phyloP scores from a whole-genome alignment of 2,329 filamentous ascomycete species.

The Sporothrix globosa region DNA sequence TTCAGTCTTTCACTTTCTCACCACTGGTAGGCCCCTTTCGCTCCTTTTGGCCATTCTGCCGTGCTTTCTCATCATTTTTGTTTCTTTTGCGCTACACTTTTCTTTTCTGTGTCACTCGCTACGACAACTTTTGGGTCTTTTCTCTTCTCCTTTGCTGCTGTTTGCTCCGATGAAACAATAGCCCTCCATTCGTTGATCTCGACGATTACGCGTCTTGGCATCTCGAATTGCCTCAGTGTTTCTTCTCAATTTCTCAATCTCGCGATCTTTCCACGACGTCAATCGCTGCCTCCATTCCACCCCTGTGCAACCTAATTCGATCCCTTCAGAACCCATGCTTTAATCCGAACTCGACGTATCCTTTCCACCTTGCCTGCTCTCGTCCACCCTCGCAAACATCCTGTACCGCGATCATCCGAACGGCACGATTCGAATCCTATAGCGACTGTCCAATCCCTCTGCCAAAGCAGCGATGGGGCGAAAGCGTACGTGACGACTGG shows the following conservation, averaged over 20 bases:
- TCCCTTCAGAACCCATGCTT: not conserved
- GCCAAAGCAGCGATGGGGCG: constrained; percentile 29
- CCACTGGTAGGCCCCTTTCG: constrained; percentile 6
- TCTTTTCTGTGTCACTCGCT: constrained; percentile 27
- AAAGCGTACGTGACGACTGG: constrained; percentile 30
- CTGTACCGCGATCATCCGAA: not conserved
- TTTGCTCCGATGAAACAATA: not conserved
- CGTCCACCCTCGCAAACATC: not conserved
- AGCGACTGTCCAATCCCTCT: not conserved
- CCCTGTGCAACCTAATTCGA: constrained; percentile 11
- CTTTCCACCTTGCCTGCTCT: not conserved
- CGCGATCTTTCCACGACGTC: not conserved
- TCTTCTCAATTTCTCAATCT: not conserved
- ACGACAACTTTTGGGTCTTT: not conserved
- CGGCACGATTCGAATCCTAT: not conserved
- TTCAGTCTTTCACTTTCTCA: not conserved
- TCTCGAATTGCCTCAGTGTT: constrained; percentile 1
- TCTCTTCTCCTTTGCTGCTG: not conserved
- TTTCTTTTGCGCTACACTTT: not conserved
- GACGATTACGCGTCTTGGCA: not conserved
- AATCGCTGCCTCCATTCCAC: not conserved
- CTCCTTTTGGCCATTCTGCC: not conserved
- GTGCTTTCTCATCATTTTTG: not conserved
- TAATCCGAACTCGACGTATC: not conserved
- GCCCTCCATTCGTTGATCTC: not conserved